Evolutionary conservation across 2,329 filamentous ascomycete genomes (phyloP).

Genomic region (Hypoxylon sp.): DNA sequence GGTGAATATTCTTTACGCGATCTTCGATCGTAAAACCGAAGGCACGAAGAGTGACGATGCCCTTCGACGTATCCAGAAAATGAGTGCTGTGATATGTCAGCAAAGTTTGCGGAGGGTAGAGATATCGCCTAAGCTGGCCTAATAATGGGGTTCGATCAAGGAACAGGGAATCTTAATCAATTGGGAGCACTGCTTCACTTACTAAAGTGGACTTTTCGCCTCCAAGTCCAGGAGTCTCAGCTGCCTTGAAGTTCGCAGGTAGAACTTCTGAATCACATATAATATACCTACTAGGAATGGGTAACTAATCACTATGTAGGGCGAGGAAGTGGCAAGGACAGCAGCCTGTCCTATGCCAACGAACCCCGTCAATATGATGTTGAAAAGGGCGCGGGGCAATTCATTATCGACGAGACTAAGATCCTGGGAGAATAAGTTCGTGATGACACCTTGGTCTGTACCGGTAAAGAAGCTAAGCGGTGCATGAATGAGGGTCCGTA

Average conservation of each 20-base stretch:
- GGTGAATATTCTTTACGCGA: conserved; percentile 56
- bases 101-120: neutral
- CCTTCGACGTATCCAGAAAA: conserved; percentile 62
- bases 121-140: neutral
- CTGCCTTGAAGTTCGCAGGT: conserved; percentile 65
- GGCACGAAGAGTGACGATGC: conserved; percentile 62
- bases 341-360: conserved; percentile 56
- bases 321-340: conserved; percentile 56
- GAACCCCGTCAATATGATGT: conserved; percentile 19
- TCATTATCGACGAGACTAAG: conserved; percentile 56
- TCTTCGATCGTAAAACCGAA: conserved; percentile 61
- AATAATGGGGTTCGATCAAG: neutral
- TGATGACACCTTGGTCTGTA: conserved; percentile 53
- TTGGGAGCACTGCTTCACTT: conserved; percentile 38
- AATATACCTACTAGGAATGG: conserved; percentile 57
- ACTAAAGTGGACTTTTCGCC: conserved; percentile 62
- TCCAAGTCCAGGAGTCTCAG: conserved; percentile 65
- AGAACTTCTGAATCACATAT: conserved; percentile 62
- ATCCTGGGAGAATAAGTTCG: conserved; percentile 58
- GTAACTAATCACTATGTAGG: conserved; percentile 58
- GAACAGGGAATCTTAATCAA: neutral
- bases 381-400: conserved; percentile 50
- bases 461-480: conserved; percentile 53
- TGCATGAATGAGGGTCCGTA: conserved; percentile 55
- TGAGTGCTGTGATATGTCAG: conserved; percentile 48